Evolutionary conservation across 2,329 filamentous ascomycete genomes (phyloP), one percentile per base, ranked within the genome.

Genomic region (Penicillium palitans): DNA sequence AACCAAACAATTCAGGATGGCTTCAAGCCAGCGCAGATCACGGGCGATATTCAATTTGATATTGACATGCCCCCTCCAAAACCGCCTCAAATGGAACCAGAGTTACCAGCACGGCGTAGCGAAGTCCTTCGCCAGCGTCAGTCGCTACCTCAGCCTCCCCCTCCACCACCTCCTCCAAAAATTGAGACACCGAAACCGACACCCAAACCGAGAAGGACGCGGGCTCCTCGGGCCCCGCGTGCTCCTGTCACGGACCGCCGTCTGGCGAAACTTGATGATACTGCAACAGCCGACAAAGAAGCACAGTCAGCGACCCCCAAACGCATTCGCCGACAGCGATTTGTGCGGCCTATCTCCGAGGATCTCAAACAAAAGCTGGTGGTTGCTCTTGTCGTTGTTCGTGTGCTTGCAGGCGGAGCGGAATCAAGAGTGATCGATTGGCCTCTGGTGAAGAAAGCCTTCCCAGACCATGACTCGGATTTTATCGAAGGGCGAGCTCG

Each of bases 391-490:
- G 72, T 77, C 29, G 77, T 76, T 10, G 71, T 81, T 24, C 75
- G 79, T 27, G 72, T 76, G 0, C 60, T 82, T 31, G 76, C 77
- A 17, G 80, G 80, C 19, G 80, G 80, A 0, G 44, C 72, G 6
- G 74, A 80, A 33, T 74, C 71, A 6, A 75, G 66, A 55, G 64
- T 72, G 29, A 67, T 81, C 33, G 77, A 82, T 57, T 81, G 79
- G 78, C 60, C 70, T 0, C 68, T 82, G n/a, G 71, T 82, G 9
- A 63, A 68, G 7, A 67, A 70, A 31, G 67, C 75, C 50, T 80
- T 81, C 57, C 79, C 78, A 2, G 69, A 72, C 1, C 67, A 75
- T 47, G 72, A 77, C 35, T 61, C 73, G 15, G 62, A 66, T n/a
- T 69, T 75, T 27, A 71, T 81, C 15, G 68, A 74, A 41, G 68